These are phyloP conservation scores for Tetrapisispora arboricola DNA, from an alignment of 805 yeast genomes.

Conservation along the genomic window DNA sequence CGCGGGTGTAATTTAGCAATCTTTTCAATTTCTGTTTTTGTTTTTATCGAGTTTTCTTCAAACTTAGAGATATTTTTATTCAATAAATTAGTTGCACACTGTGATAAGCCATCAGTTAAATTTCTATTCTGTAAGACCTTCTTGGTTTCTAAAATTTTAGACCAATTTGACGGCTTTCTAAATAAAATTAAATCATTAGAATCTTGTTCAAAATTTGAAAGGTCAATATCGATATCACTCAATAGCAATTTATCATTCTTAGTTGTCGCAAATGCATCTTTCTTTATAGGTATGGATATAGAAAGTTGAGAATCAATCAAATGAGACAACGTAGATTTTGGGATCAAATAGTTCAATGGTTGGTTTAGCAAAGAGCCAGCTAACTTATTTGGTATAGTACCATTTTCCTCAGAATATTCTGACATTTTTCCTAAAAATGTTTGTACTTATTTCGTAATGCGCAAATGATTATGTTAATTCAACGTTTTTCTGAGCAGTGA, in stretches of 20 bases:
- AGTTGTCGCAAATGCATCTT: slow-evolving; percentile 5
- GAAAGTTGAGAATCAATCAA: slow-evolving; percentile 10
- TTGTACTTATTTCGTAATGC: neutral
- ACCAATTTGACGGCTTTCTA: slow-evolving; percentile 12
- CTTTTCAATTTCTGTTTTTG: neutral
- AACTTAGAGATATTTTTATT: slow-evolving; percentile 4
- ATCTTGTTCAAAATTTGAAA: neutral
- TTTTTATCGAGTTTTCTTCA: slow-evolving; percentile 3
- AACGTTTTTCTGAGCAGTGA: too few relatives aligned
- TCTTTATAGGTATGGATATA: slow-evolving; percentile 3
- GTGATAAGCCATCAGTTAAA: slow-evolving; percentile 17
- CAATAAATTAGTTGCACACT: slow-evolving; percentile 14
- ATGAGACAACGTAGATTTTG: slow-evolving; percentile 18
- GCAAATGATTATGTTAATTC: too few relatives aligned
- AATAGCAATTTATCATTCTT: neutral
- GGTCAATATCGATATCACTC: neutral
- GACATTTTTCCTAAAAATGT: slow-evolving; percentile 7
- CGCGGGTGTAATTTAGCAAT: neutral
- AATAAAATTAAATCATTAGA: slow-evolving; percentile 6
- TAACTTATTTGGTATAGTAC: slow-evolving; percentile 20
- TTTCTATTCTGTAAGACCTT: neutral
- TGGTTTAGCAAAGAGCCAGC: slow-evolving; percentile 17
- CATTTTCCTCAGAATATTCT: slow-evolving; percentile 23
- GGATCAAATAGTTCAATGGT: slow-evolving; percentile 23
- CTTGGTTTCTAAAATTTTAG: neutral